Base-by-base conservation (phyloP, 2,329 filamentous ascomycete species). In the Cladosporium cucumerinum region DNA sequence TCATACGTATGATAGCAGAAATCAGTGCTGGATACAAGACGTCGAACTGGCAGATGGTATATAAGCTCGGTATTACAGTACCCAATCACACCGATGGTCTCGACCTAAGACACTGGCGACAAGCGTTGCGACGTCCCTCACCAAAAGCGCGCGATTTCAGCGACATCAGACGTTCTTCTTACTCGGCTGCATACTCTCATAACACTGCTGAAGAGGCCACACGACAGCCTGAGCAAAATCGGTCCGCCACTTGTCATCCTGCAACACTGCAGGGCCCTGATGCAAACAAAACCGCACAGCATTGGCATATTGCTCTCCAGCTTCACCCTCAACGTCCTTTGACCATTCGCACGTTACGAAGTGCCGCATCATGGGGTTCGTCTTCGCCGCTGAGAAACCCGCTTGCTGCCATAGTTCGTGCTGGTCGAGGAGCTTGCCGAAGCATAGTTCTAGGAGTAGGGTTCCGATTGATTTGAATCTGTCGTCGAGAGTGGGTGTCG, bases 201-300 rank as follows among this genome's bases (percentile, higher is more conserved):
- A 39, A 36, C 59, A 61, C 39, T 52, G 59, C 26, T 51, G 63
- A 3, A 70, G 46, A n/a, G 65, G 66, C 65, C 63, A 61, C 5
- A 68, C 66, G 5, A 69, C 67, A 16, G 66, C 61, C 23, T 59
- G 26, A 4, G 66, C 67, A 21, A 70, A 69, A 1, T 68, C 66
- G 6, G 21, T 55, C 21, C 67, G 57, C 67, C 68, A 69, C 28
- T 63, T 58, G 8, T 64, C 61, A 28, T 63, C 51, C 30, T 61
- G 61, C 43, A 67, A 14, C 1, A 32, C 23, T 3, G 28, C 23
- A 25, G 66, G 68, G 5, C 65, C 55, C 49, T 67, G 46, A 14
- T 66, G 57, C 11, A 69, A 57, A n/a, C 46, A 64, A 57, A 63
- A 68, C 1, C 65, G 52, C 23, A 69, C 65, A 8, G 68, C 67